These are phyloP conservation scores for Arthroderma uncinatum DNA, from an alignment of 2,329 filamentous ascomycete genomes.

Conservation along the genomic window DNA sequence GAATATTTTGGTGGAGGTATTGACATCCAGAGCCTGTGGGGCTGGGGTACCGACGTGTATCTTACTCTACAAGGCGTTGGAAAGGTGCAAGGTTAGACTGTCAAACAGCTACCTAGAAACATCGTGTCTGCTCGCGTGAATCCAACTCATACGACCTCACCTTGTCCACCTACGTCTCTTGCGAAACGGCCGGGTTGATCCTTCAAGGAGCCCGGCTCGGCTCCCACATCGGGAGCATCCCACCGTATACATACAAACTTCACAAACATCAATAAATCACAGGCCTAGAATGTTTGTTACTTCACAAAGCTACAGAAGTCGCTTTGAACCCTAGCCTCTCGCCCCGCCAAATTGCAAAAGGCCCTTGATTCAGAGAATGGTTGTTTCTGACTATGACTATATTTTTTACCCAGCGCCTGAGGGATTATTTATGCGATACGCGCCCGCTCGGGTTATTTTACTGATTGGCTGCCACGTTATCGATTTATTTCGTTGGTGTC, in stretches of 20 bases:
- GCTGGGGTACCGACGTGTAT: conserved; percentile 71
- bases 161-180: background rate
- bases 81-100: conserved; percentile 25
- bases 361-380: too few relatives aligned
- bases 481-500: conserved; percentile 56
- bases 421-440: too few relatives aligned
- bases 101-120: background rate
- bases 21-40: conserved; percentile 85
- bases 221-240: conserved; percentile 42
- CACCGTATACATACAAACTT: too few relatives aligned
- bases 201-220: conserved; percentile 32
- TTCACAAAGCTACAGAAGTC: conserved; percentile 53
- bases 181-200: conserved; percentile 35
- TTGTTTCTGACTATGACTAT: too few relatives aligned
- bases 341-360: conserved; percentile 50
- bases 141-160: background rate
- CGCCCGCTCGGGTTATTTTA: conserved; percentile 51
- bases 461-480: conserved; percentile 52
- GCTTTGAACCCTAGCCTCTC: conserved; percentile 50
- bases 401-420: too few relatives aligned
- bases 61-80: conserved; percentile 51
- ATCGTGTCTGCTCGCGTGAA: background rate
- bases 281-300: conserved; percentile 54
- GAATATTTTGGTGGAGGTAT: conserved; percentile 98
- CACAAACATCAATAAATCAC: too few relatives aligned